Evolutionary conservation across 2,329 filamentous ascomycete genomes (phyloP).

Genomic region (Microdochium paspali): DNA sequence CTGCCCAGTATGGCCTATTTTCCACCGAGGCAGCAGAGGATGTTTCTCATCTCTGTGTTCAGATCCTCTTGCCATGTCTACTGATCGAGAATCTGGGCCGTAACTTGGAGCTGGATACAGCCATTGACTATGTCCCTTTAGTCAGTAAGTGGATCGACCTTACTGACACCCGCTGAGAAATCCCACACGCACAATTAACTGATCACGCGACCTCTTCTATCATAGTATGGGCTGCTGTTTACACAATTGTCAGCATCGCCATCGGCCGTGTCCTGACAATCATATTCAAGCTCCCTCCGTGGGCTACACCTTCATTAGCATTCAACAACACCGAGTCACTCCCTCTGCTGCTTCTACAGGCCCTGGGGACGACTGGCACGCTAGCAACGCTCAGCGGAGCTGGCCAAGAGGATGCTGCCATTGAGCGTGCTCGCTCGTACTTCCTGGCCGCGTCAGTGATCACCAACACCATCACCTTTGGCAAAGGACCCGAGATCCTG

Average conservation of each 20-base stretch:
- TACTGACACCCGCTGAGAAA: background rate
- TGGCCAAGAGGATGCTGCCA: conserved; percentile 29
- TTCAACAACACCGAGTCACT: conserved; percentile 22
- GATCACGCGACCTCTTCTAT: background rate
- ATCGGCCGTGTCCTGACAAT: conserved; percentile 9
- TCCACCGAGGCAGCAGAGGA: conserved; percentile 12
- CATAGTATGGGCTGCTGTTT: conserved; percentile 16
- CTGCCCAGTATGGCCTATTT: conserved; percentile 13
- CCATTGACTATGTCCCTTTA: conserved; percentile 13
- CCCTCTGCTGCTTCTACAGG: conserved; percentile 20
- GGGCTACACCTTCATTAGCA: conserved; percentile 15
- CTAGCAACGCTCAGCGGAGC: conserved; percentile 27
- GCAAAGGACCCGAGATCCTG: conserved; percentile 39
- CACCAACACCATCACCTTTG: conserved; percentile 44
- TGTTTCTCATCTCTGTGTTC: conserved; percentile 17
- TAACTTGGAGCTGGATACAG: conserved; percentile 12
- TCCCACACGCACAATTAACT: conserved; percentile 1
- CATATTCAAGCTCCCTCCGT: conserved; percentile 14
- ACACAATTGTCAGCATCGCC: conserved; percentile 12
- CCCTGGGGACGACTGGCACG: conserved; percentile 40
- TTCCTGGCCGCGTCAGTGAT: conserved; percentile 48
- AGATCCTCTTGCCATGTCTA: conserved; percentile 17
- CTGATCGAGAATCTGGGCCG: conserved; percentile 17
- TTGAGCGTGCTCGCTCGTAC: conserved; percentile 46
- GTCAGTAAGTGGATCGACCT: conserved; percentile 6